phyloP scores from a whole-genome alignment of 257 asterid genomes.

The Nicotiana obtusifolia region DNA sequence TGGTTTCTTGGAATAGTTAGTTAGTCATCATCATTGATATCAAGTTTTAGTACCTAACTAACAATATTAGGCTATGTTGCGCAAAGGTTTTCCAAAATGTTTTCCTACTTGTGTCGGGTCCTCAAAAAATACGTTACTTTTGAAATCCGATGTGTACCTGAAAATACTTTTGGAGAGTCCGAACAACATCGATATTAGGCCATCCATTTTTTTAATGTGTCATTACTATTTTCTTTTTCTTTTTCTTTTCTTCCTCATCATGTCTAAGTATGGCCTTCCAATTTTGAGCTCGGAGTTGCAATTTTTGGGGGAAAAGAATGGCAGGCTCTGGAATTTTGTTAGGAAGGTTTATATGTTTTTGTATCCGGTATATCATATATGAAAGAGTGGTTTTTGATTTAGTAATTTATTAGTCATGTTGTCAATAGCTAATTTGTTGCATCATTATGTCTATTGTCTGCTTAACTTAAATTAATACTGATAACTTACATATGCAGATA shows the following conservation, averaged over 20 bases:
- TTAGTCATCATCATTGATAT: background rate
- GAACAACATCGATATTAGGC: too few species aligned
- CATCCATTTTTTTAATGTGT: background rate
- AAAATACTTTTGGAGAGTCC: background rate
- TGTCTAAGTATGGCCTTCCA: background rate
- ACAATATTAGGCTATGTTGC: background rate
- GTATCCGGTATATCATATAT: background rate
- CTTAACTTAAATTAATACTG: background rate
- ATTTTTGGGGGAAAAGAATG: background rate
- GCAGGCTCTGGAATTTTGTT: conserved; percentile 18
- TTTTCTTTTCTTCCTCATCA: background rate
- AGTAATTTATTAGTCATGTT: background rate
- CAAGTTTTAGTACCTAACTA: background rate
- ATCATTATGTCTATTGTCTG: background rate
- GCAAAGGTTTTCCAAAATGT: too few species aligned
- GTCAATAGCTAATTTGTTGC: background rate
- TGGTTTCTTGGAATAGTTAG: conserved; percentile 52
- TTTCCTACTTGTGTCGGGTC: too few species aligned
- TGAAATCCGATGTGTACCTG: too few species aligned
- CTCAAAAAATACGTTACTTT: too few species aligned
- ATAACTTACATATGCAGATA: background rate
- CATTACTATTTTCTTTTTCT: background rate
- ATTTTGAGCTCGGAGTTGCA: background rate
- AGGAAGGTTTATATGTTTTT: conserved; percentile 12
- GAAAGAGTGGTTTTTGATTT: background rate